Evolutionary conservation across 106 monocot genomes (phyloP), one percentile per base, ranked within the genome.

Genomic region (Amphibolis antarctica): DNA sequence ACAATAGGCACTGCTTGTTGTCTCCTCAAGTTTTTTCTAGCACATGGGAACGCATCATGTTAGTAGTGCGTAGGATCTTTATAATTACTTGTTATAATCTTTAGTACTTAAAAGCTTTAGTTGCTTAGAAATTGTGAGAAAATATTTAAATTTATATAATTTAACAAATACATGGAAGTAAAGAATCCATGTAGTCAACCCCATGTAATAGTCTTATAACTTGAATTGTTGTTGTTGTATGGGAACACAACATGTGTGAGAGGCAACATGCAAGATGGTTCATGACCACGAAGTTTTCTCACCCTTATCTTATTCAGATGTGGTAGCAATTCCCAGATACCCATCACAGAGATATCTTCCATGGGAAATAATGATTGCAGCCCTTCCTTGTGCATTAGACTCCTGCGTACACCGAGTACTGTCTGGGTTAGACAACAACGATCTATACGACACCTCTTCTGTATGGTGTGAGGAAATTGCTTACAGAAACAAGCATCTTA

Each of bases 321-420:
- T 24, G 96, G 96, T 49, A 98, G 24, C 65, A 98, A 58, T 72
- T 98, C 90, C 84, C 86, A 86, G 62, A 90, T 75, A 14, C 96
- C 96, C 96, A 98, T 90, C 36, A 98, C 87, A 63, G 96, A 64
- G 64, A 98, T 85, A 31, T 98, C 90, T 77, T 98, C 96, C 86
- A 98, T 86, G 13, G 87, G 82, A 71, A 98, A 98, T 36, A 98
- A 48, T 23, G 96, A 76, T 51, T 69, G 62, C 68, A 98, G 68
- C 10, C 90, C 87, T 73, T 82, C 75, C 55, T 82, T 85, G 46
- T 56, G 10, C 96, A 98, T 98, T 43, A 80, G 78, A 48, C 55
- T 28, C 65, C 94, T 96, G 69, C n/a, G 23, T 53, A 49, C 15
- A 46, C 46, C 24, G 15, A 31, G 46, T 60, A n/a, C n/a, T 36